These are phyloP conservation scores for Chaetomiaceae sp. DNA, from an alignment of 2,329 filamentous ascomycete species.

Conservation along the genomic window DNA sequence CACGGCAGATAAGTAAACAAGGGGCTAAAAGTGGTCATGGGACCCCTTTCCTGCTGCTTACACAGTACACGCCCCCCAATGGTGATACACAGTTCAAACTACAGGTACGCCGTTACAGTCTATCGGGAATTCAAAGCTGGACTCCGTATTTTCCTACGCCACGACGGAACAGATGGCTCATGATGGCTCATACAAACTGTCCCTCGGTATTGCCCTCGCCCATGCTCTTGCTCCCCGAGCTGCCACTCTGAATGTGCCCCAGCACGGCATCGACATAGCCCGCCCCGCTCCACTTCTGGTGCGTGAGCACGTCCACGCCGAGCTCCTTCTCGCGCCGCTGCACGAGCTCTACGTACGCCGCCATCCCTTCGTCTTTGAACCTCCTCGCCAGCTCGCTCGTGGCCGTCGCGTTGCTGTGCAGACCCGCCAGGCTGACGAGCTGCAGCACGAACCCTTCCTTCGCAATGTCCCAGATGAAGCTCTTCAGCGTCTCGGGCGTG, in stretches of 20 bases:
- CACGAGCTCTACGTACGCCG: conserved; percentile 92
- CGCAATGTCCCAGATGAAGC: conserved; percentile 94
- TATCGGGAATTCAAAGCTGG: conserved; percentile 1
- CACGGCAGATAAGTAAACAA: conserved; percentile 1
- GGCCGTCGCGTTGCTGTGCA: conserved; percentile 60
- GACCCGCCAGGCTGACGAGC: conserved; percentile 59
- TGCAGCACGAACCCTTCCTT: conserved; percentile 73
- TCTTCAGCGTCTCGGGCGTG: conserved; percentile 71
- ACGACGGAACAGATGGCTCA: too few relatives aligned
- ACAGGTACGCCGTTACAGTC: not conserved
- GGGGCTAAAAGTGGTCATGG: too few relatives aligned
- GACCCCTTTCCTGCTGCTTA: too few relatives aligned
- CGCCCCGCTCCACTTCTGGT: conserved; percentile 76
- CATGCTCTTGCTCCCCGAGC: conserved; percentile 86
- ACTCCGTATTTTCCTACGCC: too few relatives aligned
- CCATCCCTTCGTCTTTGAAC: conserved; percentile 91
- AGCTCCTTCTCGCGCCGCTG: conserved; percentile 86
- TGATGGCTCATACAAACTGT: conserved; percentile 47
- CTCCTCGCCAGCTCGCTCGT: conserved; percentile 68
- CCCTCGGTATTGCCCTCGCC: conserved; percentile 88
- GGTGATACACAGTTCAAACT: too few relatives aligned
- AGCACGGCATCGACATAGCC: conserved; percentile 81
- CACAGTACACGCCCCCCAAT: too few relatives aligned
- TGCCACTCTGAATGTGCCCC: conserved; percentile 85
- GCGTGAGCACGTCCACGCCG: conserved; percentile 85